Base-by-base conservation (phyloP, 345 rosid genomes). In the Salix brachista region DNA sequence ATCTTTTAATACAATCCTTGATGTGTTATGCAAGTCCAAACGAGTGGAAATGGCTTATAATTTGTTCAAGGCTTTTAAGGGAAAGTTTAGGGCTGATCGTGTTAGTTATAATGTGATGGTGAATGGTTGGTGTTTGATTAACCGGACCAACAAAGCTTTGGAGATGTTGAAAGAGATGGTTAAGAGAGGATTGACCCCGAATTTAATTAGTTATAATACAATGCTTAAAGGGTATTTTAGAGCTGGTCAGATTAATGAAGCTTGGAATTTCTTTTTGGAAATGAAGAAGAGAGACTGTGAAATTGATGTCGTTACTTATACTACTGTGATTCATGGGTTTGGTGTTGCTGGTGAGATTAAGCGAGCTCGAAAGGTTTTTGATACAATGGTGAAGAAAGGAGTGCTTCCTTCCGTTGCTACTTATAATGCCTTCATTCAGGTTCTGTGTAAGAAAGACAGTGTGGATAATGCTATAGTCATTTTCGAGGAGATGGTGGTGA, bases 51-150 rank as follows among this genome's bases (percentile, higher is more conserved):
- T 90, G 84, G 97, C 99, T 67, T 85, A 82, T 67, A 75, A 88
- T 70, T 68, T 95, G 83, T 89, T 95, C 75, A 91, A 79, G 79
- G 87, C 72, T 77, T 86, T 93, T 17, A 73, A 86, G 44, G 89
- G 92, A 34, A 88, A 86, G 80, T 95, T 93, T 75, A 75, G 79
- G 82, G 94, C 88, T 74, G 99, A 95, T 79, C 78, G 85, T 39
- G 85, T 95, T 60, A 93, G 86, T 41, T 95, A 95, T 83, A 93
- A 91, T 50, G 87, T 89, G 73, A 85, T 95, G 82, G 93, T 89
- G 1, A 88, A 91, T 81, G 97, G 99, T 19, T 91, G 97, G 97
- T 93, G 99, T 78, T 89, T 93, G 90, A 79, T 90, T 74, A 95
- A 93, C 85, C 84, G 94, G 62, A 89, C 93, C 0, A 89, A 89